Evolutionary conservation across 148 eudicot species (phyloP), one percentile per base, ranked within the genome.

Genomic region (Rhododendron molle): DNA sequence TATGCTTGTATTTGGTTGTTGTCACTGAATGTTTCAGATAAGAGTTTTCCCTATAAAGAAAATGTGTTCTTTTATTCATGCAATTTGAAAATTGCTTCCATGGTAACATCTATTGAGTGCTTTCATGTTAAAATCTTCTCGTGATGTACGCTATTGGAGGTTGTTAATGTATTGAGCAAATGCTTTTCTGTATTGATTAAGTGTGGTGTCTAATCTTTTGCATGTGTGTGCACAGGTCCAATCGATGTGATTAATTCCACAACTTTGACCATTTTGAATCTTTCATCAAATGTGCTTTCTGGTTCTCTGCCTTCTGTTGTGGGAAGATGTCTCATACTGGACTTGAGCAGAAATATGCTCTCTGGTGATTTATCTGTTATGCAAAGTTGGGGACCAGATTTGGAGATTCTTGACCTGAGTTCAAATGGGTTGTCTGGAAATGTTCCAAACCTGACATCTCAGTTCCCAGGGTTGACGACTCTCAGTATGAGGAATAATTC

Each of bases 321-420:
- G 49, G 93, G 96, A 83, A 89, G 74, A 81, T 93, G 94, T 88
- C n/a, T 16, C 11, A 43, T 83, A 82, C 91, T 93, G 80, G 96
- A 93, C 86, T 90, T 93, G 78, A 92, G 96, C 91, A 84, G 90
- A 56, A 93, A 93, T 87, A 81, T 77, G 86, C 86, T 93, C 49
- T 88, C 91, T 71, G 96, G 88, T 84, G 94, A 92, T 77, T 82
- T 93, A 26, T 90, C 93, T 26, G 86, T 54, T 8, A 54, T 92
- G 54, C 84, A 85, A 83, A 93, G 86, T 62, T 93, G 96, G 96
- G 91, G 81, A 78, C 78, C 89, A 21, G 73, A 82, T 89, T 83
- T 97, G 88, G 94, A 94, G 92, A 76, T 91, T 81, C 87, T 95
- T 67, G 98, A 97, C 86, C 87, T 97, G 88, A 94, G 99, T 88